These are phyloP conservation scores for Ceratobasidium sp. DNA, from an alignment of 1,284 basidiomycete species.

Conservation along the genomic window DNA sequence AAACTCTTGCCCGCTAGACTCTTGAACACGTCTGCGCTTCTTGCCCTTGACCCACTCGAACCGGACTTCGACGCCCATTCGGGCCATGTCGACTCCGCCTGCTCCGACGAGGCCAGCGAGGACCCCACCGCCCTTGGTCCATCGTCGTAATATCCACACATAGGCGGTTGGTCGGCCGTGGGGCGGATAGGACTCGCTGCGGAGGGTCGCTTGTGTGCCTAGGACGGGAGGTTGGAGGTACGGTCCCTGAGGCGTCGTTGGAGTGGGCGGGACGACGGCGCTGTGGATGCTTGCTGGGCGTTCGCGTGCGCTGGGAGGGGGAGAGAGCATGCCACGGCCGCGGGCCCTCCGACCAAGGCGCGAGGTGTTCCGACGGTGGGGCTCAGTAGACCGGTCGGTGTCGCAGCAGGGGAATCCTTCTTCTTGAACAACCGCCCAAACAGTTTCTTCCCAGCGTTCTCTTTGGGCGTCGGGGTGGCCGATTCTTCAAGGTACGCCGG, in stretches of 20 bases:
- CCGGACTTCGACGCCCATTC: conserved; percentile 62
- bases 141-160: conserved; percentile 80
- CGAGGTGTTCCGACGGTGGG: conserved; percentile 35
- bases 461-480: conserved; percentile 44
- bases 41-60: conserved; percentile 75
- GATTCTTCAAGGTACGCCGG: conserved; percentile 25
- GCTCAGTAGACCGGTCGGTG: not conserved
- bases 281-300: conserved; percentile 18
- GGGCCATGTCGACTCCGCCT: conserved; percentile 41
- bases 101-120: conserved; percentile 41
- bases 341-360: conserved; percentile 10
- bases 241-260: conserved; percentile 39
- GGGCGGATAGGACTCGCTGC: conserved; percentile 49
- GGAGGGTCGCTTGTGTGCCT: conserved; percentile 65
- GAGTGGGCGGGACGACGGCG: conserved; percentile 34
- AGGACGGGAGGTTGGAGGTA: conserved; percentile 63
- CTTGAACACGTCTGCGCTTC: conserved; percentile 42
- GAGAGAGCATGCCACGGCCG: conserved; percentile 14
- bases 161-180: conserved; percentile 64
- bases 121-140: conserved; percentile 63
- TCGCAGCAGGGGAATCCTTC: conserved; percentile 50
- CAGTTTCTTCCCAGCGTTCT: conserved; percentile 61
- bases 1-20: conserved; percentile 2
- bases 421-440: conserved; percentile 78
- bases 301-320: conserved; percentile 14